These are phyloP conservation scores for Suillus americanus DNA, from an alignment of 768 basidiomycete species.

Conservation along the genomic window DNA sequence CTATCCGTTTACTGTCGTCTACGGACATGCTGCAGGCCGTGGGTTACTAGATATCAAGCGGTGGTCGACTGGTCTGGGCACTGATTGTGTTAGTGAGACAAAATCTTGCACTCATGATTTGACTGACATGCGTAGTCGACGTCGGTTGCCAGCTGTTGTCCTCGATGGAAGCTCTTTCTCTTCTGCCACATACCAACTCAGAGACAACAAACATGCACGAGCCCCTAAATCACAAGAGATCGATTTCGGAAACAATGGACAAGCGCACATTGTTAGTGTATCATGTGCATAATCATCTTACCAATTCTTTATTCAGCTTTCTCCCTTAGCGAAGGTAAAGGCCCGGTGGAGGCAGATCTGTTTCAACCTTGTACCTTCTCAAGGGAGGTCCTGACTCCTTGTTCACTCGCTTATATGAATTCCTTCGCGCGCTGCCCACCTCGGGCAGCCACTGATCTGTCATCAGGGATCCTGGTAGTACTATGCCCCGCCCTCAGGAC, in stretches of 20 bases:
- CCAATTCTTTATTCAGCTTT: neutral
- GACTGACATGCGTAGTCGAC: slow-evolving; percentile 34
- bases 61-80: slow-evolving; percentile 85
- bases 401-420: no score
- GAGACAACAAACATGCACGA: slow-evolving; percentile 18
- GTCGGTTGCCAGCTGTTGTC: slow-evolving; percentile 66
- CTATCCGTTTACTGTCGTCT: slow-evolving; percentile 73
- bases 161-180: slow-evolving; percentile 37
- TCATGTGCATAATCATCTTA: slow-evolving; percentile 34
- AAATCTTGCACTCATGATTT: slow-evolving; percentile 6
- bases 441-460: no score
- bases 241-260: slow-evolving; percentile 56
- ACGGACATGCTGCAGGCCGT: slow-evolving; percentile 81
- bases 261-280: slow-evolving; percentile 53
- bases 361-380: no score
- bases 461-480: no score
- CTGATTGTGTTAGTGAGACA: slow-evolving; percentile 68
- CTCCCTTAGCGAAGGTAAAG: neutral
- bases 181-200: neutral
- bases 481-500: no score
- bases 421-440: no score
- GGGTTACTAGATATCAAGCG: slow-evolving; percentile 81
- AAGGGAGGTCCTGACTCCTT: no score
- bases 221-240: slow-evolving; percentile 30
- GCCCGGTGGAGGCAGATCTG: no score